Conservation (phyloP, 129 eudicot species). For the Helichrysum umbraculigerum region DNA sequence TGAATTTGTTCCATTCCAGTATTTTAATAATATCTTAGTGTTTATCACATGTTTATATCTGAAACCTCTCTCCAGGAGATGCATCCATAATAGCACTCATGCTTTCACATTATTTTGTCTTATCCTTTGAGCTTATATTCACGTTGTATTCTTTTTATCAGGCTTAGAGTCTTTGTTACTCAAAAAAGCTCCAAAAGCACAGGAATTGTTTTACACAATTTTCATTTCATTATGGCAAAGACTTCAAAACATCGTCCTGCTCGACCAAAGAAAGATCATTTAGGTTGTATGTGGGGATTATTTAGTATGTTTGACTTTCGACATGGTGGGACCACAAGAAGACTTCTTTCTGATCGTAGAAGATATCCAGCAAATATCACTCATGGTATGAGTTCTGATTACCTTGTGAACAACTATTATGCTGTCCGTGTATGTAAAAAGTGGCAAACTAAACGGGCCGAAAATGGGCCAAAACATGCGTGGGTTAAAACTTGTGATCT, state of each 20-base stretch:
- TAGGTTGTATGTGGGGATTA: constrained; percentile 87
- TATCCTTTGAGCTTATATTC: constrained; percentile 15
- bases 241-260: constrained; percentile 57
- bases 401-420: constrained; percentile 4
- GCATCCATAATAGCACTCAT: not conserved
- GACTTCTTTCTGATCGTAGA: constrained; percentile 66
- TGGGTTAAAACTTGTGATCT: not conserved
- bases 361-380: constrained; percentile 29
- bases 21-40: not conserved
- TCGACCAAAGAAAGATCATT: constrained; percentile 57
- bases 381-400: constrained; percentile 49
- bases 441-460: not conserved
- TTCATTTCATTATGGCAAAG: constrained; percentile 57
- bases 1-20: not conserved
- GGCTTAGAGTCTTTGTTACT: constrained; percentile 26
- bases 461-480: not conserved
- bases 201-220: constrained; percentile 8
- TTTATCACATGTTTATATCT: constrained; percentile 3
- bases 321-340: constrained; percentile 61
- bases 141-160: constrained; percentile 29
- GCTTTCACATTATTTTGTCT: constrained; percentile 12
- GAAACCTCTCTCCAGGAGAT: constrained; percentile 7
- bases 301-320: constrained; percentile 82
- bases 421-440: not conserved
- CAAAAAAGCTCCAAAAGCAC: constrained; percentile 16